These are phyloP conservation scores for Orbilia quercus DNA, from an alignment of 2,329 filamentous ascomycete species.

Conservation along the genomic window DNA sequence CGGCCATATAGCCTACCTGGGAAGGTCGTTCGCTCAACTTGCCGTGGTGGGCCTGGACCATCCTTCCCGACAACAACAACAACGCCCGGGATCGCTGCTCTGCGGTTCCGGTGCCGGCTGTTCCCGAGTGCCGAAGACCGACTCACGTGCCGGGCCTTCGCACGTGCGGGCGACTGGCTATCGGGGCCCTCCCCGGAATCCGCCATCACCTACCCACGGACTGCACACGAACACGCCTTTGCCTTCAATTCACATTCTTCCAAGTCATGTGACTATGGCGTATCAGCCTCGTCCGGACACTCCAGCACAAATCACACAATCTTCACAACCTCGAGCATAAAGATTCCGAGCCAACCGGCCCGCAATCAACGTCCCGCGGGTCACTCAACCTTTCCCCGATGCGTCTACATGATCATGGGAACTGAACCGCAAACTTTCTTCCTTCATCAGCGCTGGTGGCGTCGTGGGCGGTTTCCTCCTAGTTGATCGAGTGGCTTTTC, in stretches of 20 bases:
- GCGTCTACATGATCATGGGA: neutral
- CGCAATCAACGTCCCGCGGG: neutral
- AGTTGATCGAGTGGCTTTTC: conserved; percentile 30
- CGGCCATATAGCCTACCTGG: conserved; percentile 26
- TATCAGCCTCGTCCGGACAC: no score
- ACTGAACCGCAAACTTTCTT: no score
- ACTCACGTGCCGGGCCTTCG: conserved; percentile 7
- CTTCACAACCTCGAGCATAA: no score
- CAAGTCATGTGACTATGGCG: no score
- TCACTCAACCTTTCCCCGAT: neutral
- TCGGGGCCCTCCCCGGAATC: conserved; percentile 18
- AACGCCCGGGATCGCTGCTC: neutral
- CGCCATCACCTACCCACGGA: no score
- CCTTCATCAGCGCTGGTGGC: conserved; percentile 31
- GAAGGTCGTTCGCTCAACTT: conserved; percentile 10
- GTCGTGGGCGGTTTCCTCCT: conserved; percentile 7
- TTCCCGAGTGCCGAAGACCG: neutral
- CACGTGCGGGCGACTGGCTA: neutral
- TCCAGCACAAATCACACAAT: no score
- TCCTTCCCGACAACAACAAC: neutral
- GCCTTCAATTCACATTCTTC: no score
- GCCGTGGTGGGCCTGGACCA: neutral
- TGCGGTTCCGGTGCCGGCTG: neutral
- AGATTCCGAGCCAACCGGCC: neutral
- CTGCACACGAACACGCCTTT: no score